A percentile compares a stretch with the other conserved stretches of the same genome.
phyloP scores from a whole-genome alignment of 805 yeast genomes.

The Lipomyces mesembrius region DNA sequence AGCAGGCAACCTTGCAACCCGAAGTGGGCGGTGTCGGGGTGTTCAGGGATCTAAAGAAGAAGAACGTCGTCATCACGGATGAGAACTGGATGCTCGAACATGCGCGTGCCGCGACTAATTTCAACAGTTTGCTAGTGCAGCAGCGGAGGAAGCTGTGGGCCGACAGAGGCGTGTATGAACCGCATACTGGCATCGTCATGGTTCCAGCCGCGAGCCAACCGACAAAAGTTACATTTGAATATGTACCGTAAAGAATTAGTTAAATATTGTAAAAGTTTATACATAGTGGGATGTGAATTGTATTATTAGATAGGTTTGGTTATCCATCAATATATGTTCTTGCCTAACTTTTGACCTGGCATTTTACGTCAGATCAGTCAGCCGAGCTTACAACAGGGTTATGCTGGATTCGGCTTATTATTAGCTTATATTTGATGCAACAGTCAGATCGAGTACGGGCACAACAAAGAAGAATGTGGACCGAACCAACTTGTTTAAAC shows the following conservation, averaged over 20 bases:
- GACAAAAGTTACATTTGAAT: slow-evolving; percentile 25
- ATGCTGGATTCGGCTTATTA: too few relatives aligned
- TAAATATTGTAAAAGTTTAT: background rate
- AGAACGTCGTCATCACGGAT: slow-evolving; percentile 54
- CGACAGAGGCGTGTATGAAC: slow-evolving; percentile 69
- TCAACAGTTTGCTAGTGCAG: slow-evolving; percentile 64
- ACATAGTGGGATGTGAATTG: background rate
- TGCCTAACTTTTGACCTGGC: too few relatives aligned
- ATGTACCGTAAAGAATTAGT: background rate
- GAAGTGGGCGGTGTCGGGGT: slow-evolving; percentile 16
- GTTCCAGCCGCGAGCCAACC: slow-evolving; percentile 82
- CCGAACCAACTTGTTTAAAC: too few relatives aligned
- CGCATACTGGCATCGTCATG: slow-evolving; percentile 81
- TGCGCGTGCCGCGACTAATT: slow-evolving; percentile 75
- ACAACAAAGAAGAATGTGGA: too few relatives aligned
- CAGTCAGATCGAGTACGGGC: too few relatives aligned
- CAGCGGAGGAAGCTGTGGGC: slow-evolving; percentile 56
- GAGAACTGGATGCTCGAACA: slow-evolving; percentile 85
- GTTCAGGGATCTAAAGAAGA: slow-evolving; percentile 37
- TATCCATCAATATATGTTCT: background rate
- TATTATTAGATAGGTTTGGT: background rate
- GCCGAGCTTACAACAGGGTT: too few relatives aligned
- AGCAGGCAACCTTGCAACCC: slow-evolving; percentile 36
- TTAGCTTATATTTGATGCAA: too few relatives aligned
- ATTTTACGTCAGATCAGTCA: too few relatives aligned